These are phyloP conservation scores for Fusarium agapanthi DNA, from an alignment of 2,329 filamentous ascomycete genomes.

Conservation along the genomic window DNA sequence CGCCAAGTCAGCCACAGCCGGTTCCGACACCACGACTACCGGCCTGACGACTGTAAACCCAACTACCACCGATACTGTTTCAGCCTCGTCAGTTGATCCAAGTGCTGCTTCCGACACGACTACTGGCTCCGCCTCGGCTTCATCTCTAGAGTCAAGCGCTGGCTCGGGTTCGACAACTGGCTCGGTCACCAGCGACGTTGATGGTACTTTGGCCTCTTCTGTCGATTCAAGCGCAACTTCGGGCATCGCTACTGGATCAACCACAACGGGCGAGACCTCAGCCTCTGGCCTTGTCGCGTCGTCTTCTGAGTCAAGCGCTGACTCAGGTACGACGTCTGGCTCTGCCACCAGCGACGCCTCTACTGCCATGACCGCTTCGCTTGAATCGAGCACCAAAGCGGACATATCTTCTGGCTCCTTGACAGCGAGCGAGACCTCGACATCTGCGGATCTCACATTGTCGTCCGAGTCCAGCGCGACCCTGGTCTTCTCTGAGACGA, in stretches of 20 bases:
- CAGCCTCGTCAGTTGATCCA: neutral
- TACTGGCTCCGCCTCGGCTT: neutral
- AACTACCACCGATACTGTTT: neutral
- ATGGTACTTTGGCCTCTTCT: neutral
- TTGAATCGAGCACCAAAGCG: neutral
- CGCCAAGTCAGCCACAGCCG: neutral
- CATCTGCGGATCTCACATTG: neutral
- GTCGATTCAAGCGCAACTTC: neutral
- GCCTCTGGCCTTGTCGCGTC: neutral
- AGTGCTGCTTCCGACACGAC: neutral
- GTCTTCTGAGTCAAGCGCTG: neutral
- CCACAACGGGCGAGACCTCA: neutral
- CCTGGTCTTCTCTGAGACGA: neutral
- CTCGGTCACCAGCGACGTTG: rapidly evolving
- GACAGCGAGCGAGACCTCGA: neutral
- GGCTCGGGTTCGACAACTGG: neutral
- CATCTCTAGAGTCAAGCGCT: neutral
- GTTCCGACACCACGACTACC: neutral
- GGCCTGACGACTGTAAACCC: neutral
- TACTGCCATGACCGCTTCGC: neutral
- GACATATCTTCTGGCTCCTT: neutral
- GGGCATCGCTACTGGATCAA: neutral
- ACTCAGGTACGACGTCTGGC: neutral
- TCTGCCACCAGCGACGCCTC: neutral
- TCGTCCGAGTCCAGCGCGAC: neutral